Conservation (phyloP, 192 early-diverging fungal genomes). For the Powellomyces hirtus region DNA sequence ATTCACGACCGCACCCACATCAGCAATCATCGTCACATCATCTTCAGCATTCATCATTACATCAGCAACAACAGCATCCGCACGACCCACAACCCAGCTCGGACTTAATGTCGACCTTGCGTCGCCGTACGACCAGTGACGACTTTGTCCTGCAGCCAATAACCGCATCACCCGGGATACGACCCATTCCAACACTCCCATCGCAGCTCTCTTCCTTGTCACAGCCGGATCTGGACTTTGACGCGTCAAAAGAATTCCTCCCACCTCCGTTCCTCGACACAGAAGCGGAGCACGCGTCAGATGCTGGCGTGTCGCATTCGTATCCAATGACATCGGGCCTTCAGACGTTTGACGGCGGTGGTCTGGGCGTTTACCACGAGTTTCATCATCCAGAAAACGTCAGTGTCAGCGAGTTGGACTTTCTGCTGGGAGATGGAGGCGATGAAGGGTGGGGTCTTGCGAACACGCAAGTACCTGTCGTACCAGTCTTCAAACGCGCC, state of each 20-base stretch:
- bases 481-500: too few species aligned
- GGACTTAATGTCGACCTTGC: too few species aligned
- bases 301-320: not conserved
- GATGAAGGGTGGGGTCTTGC: not conserved
- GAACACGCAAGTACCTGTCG: not conserved
- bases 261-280: not conserved
- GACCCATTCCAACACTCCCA: not conserved
- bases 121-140: not conserved
- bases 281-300: not conserved
- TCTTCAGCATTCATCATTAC: not conserved
- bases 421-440: constrained; percentile 15
- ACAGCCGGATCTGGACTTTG: constrained; percentile 1
- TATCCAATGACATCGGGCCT: not conserved
- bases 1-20: too few species aligned
- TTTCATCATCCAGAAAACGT: constrained; percentile 30
- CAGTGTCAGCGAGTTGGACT: constrained; percentile 24
- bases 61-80: not conserved
- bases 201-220: constrained; percentile 9
- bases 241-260: not conserved
- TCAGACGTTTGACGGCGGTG: not conserved
- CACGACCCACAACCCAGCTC: too few species aligned
- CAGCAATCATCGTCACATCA: not conserved
- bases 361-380: not conserved
- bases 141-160: constrained; percentile 11
- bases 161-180: constrained; percentile 4